Evolutionary conservation across 345 rosid genomes (phyloP), one percentile per base, ranked within the genome.

Genomic region (rapeseed (Brassica napus)): DNA sequence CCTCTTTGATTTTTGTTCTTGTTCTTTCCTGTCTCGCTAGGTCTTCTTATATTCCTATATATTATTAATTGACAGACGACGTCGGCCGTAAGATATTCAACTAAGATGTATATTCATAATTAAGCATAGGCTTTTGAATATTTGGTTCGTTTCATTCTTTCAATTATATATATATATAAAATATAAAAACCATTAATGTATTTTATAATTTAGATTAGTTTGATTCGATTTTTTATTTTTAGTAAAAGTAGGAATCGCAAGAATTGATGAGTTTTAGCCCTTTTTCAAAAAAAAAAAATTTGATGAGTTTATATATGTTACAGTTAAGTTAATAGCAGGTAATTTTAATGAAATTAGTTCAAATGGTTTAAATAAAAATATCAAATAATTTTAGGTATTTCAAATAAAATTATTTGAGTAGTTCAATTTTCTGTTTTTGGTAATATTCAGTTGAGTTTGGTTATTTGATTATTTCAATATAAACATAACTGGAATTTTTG

Each of bases 1-100:
- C 26, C 62, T 66, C 68, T 72, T 44, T 72, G 68, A 65, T 65
- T 57, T 78, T 78, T 72, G 82, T 44, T 65, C 77, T 60, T 44
- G 14, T 58, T 71, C 8, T 62, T 32, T 10, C 8, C 7, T 14
- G 5, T 23, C 8, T 55, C 8, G 37, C 76, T 65, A 18, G 21
- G 49, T 52, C 71, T 16, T 71, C 71, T 72, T 71, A 42, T 42
- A 42, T 9, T 42, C 4, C 12, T 42, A 34, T 34, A 34, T 26
- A 18, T 18, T 18, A 18, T 18, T 18, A 18, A 18, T 18, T 18
- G 21, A 18, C 21, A 18, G 21, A 18, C 21, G 31, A 28, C 31
- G 11, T 37, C 42, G 10, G 9, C 42, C 5, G 5, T 4, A 71
- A 71, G 28, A 72, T 37, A 15, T 16, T 54, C 9, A 37, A 60